These are phyloP conservation scores for Pelargonium myrrhifolium DNA, from an alignment of 441 rosid genomes.

Conservation along the genomic window DNA sequence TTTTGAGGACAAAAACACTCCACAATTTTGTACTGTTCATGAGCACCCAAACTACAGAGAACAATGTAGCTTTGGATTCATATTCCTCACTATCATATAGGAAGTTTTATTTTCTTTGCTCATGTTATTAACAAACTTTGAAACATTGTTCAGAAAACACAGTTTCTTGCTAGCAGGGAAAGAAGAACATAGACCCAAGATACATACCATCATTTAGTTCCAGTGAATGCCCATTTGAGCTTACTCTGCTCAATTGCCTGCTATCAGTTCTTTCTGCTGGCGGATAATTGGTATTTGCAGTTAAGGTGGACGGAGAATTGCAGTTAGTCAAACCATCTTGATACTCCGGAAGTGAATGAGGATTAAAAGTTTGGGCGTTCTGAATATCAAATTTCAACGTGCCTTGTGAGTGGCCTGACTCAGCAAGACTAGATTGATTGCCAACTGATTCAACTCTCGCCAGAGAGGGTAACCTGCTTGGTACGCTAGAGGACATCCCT, in stretches of 20 bases:
- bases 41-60: neutral
- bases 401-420: conserved; percentile 31
- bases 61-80: neutral
- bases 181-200: neutral
- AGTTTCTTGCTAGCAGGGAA: neutral
- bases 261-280: conserved; percentile 34
- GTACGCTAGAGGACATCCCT: conserved; percentile 45
- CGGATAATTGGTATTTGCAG: conserved; percentile 28
- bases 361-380: conserved; percentile 30
- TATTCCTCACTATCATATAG: neutral
- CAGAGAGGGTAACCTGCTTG: conserved; percentile 40
- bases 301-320: conserved; percentile 29
- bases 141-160: neutral
- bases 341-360: conserved; percentile 47
- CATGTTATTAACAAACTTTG: neutral
- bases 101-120: neutral
- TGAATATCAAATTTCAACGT: conserved; percentile 30
- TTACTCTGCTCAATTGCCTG: conserved; percentile 26
- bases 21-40: neutral
- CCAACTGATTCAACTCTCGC: conserved; percentile 33
- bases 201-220: conserved; percentile 28
- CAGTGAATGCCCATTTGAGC: conserved; percentile 31
- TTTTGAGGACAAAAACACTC: neutral
- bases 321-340: conserved; percentile 36
- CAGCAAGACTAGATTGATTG: conserved; percentile 29